Evolutionary conservation across 768 basidiomycete genomes (phyloP).

Genomic region (Mrakia frigida): DNA sequence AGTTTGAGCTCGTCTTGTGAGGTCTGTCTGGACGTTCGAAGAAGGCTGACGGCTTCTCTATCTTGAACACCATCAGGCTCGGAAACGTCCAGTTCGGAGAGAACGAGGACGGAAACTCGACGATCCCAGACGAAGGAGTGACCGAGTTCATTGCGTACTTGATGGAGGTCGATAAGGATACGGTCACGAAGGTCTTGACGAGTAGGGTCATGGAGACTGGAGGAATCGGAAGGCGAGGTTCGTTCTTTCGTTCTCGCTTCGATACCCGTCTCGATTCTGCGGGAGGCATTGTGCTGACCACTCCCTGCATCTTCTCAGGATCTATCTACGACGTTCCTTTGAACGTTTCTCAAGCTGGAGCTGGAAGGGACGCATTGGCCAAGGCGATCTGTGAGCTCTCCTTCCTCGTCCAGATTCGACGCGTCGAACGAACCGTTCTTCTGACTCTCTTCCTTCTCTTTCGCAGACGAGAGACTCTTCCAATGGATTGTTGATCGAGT

Average conservation of each 20-base stretch:
- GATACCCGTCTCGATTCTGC: neutral
- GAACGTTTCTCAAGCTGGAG: conserved; percentile 82
- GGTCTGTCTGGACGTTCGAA: no score
- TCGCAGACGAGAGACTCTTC: conserved; percentile 32
- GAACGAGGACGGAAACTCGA: conserved; percentile 81
- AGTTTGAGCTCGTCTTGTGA: neutral
- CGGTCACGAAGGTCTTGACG: conserved; percentile 82
- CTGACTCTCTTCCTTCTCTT: neutral
- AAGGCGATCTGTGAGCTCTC: conserved; percentile 62
- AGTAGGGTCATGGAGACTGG: conserved; percentile 85
- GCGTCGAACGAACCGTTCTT: no score
- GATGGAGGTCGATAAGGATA: conserved; percentile 73
- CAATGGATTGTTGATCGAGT: conserved; percentile 98
- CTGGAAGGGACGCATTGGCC: conserved; percentile 84
- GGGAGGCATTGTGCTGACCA: neutral
- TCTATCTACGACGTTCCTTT: conserved; percentile 93
- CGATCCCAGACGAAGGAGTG: conserved; percentile 73
- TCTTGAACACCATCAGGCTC: conserved; percentile 44
- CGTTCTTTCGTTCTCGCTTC: neutral
- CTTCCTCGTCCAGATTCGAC: neutral
- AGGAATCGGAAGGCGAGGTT: conserved; percentile 78
- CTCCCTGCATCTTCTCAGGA: conserved; percentile 36
- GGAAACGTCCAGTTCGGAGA: conserved; percentile 91
- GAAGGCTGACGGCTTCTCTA: neutral
- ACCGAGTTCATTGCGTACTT: conserved; percentile 92